phyloP scores from a whole-genome alignment of 192 early-diverging fungal species.

The Umbelopsis sp. region DNA sequence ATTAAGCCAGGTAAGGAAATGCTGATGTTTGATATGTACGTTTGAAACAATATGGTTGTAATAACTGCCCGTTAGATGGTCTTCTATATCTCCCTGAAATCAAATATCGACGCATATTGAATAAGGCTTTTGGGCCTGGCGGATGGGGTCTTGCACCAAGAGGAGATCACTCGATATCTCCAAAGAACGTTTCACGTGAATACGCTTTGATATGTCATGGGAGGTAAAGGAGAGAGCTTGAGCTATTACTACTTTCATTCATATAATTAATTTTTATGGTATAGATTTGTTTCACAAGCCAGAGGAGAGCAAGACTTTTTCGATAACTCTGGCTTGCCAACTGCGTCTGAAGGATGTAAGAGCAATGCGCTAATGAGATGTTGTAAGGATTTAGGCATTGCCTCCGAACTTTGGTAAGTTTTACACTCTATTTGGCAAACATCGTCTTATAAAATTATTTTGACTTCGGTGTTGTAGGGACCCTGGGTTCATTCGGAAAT shows the following conservation, averaged over 20 bases:
- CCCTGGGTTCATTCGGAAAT: constrained; percentile 83
- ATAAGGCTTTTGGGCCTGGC: constrained; percentile 93
- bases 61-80: constrained; percentile 63
- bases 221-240: constrained; percentile 44
- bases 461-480: constrained; percentile 58
- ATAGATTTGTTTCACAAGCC: constrained; percentile 78
- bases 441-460: neutral
- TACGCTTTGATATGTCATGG: constrained; percentile 89
- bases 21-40: neutral
- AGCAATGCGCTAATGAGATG: constrained; percentile 94
- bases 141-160: constrained; percentile 87
- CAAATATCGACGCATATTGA: constrained; percentile 95
- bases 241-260: neutral
- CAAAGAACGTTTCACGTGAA: constrained; percentile 83
- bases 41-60: neutral
- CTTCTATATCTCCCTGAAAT: constrained; percentile 94
- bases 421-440: too few relatives aligned
- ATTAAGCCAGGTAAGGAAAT: constrained; percentile 77
- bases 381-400: constrained; percentile 95
- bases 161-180: constrained; percentile 80
- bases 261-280: neutral
- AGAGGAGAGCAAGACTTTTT: constrained; percentile 95
- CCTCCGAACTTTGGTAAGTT: constrained; percentile 83
- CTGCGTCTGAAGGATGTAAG: constrained; percentile 86
- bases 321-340: constrained; percentile 71